Evolutionary conservation across 768 basidiomycete species (phyloP).

Genomic region (Kwoniella botswanensis): DNA sequence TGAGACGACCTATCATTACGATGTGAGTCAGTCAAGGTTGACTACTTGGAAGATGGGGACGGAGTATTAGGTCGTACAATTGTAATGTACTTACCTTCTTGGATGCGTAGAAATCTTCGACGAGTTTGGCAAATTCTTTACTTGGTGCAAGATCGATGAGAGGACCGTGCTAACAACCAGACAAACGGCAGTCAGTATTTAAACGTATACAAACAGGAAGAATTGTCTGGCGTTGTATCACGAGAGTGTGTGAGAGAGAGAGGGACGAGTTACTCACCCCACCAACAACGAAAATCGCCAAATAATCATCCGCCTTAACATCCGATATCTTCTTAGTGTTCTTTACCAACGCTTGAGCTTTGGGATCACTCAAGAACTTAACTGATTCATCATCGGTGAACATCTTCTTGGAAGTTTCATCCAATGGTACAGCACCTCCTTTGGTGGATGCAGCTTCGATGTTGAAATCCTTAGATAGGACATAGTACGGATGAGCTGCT

Average conservation of each 20-base stretch:
- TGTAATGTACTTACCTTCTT: slow-evolving; percentile 61
- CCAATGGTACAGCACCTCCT: slow-evolving; percentile 74
- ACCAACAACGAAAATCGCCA: slow-evolving; percentile 77
- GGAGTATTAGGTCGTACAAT: neutral
- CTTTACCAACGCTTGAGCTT: slow-evolving; percentile 65
- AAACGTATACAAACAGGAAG: neutral
- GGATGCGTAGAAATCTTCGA: slow-evolving; percentile 68
- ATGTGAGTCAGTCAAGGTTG: neutral
- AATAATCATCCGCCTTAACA: slow-evolving; percentile 68
- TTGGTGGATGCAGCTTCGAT: slow-evolving; percentile 69
- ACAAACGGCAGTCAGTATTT: neutral
- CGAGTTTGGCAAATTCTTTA: slow-evolving; percentile 66
- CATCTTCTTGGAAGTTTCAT: slow-evolving; percentile 61
- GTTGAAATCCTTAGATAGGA: slow-evolving; percentile 62
- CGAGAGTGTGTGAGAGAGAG: too few species aligned
- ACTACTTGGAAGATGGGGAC: neutral
- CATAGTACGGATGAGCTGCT: slow-evolving; percentile 73
- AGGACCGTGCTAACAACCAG: slow-evolving; percentile 65
- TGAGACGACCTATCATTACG: slow-evolving; percentile 60
- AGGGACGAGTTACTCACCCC: slow-evolving; percentile 59
- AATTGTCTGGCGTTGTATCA: too few species aligned
- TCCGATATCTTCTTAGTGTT: slow-evolving; percentile 68
- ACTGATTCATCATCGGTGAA: slow-evolving; percentile 66
- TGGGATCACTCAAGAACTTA: slow-evolving; percentile 68
- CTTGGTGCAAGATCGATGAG: slow-evolving; percentile 72